A percentile compares a stretch with the other conserved stretches of the same genome.
These are phyloP conservation scores for Mycena metata DNA, from an alignment of 768 basidiomycete species.

Conservation along the genomic window DNA sequence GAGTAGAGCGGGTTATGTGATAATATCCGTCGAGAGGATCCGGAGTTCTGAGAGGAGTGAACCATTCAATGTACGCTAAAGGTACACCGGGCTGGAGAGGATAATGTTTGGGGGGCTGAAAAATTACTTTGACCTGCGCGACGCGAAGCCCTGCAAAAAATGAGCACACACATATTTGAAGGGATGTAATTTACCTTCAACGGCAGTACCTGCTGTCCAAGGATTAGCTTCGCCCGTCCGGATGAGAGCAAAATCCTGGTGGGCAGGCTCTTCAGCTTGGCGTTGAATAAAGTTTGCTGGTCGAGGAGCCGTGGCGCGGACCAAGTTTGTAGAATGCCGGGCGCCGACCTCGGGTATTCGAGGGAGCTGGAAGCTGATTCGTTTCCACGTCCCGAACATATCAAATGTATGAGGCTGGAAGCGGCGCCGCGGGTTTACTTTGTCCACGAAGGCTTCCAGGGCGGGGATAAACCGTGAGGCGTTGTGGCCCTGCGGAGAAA, in stretches of 20 bases:
- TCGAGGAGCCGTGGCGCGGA: no score
- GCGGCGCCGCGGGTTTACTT: no score
- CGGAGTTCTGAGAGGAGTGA: slow-evolving; percentile 11
- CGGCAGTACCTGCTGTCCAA: slow-evolving; percentile 19
- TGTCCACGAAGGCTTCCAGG: no score
- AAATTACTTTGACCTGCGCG: slow-evolving; percentile 45
- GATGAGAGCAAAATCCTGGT: slow-evolving; percentile 35
- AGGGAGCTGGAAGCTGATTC: no score
- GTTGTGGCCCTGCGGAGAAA: slow-evolving; percentile 14
- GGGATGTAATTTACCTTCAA: slow-evolving; percentile 2
- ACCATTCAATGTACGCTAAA: slow-evolving; percentile 39
- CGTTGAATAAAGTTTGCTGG: no score
- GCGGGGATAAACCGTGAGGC: slow-evolving; percentile 12
- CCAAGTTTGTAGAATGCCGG: no score
- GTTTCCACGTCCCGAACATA: no score
- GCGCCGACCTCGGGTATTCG: no score
- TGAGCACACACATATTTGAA: not conserved
- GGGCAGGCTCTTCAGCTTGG: slow-evolving; percentile 32
- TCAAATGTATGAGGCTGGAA: no score
- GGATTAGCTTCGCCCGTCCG: slow-evolving; percentile 33
- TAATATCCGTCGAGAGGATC: slow-evolving; percentile 33
- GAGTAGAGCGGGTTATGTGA: slow-evolving; percentile 26
- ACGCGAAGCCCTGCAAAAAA: slow-evolving; percentile 38
- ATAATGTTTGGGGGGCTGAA: slow-evolving; percentile 41
- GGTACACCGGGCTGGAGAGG: slow-evolving; percentile 27